Conservation (phyloP, 768 basidiomycete species). For the Cystobasidium ongulense region DNA sequence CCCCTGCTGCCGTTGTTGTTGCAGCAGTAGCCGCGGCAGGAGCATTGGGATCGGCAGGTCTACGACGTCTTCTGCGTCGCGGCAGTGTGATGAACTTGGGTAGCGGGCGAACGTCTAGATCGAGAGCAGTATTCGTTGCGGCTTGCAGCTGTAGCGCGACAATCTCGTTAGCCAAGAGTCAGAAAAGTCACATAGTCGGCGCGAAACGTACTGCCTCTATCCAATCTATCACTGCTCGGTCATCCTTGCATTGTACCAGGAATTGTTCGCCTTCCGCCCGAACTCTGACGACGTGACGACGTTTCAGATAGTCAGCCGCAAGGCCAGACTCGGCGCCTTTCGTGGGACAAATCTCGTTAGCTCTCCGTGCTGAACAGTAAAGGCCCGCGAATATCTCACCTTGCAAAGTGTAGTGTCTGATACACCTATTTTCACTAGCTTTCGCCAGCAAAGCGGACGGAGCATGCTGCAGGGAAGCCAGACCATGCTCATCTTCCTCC, state of each 20-base stretch:
- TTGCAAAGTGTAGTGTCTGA: constrained; percentile 42
- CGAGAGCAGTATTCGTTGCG: constrained; percentile 80
- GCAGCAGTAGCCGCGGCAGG: not conserved
- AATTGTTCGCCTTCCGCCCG: constrained; percentile 94
- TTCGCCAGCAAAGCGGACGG: constrained; percentile 12
- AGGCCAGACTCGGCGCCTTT: constrained; percentile 73
- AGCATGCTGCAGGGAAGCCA: constrained; percentile 15
- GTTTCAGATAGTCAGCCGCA: constrained; percentile 87
- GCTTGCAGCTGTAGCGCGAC: constrained; percentile 70
- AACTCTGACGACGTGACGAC: constrained; percentile 85
- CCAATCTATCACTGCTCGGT: constrained; percentile 81
- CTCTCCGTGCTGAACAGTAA: not conserved
- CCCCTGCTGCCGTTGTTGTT: constrained; percentile 11
- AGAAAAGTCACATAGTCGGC: too few relatives aligned
- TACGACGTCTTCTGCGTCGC: constrained; percentile 34
- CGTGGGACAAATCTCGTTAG: not conserved
- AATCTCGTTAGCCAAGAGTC: too few relatives aligned
- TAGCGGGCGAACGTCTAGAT: constrained; percentile 69
- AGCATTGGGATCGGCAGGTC: constrained; percentile 13
- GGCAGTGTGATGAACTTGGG: constrained; percentile 43
- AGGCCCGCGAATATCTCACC: constrained; percentile 31
- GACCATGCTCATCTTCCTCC: constrained; percentile 4
- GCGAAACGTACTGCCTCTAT: constrained; percentile 65
- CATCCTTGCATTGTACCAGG: constrained; percentile 75
- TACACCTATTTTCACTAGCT: constrained; percentile 33